phyloP scores from a whole-genome alignment of 192 early-diverging fungal genomes.

The Mycoemilia scoparia region DNA sequence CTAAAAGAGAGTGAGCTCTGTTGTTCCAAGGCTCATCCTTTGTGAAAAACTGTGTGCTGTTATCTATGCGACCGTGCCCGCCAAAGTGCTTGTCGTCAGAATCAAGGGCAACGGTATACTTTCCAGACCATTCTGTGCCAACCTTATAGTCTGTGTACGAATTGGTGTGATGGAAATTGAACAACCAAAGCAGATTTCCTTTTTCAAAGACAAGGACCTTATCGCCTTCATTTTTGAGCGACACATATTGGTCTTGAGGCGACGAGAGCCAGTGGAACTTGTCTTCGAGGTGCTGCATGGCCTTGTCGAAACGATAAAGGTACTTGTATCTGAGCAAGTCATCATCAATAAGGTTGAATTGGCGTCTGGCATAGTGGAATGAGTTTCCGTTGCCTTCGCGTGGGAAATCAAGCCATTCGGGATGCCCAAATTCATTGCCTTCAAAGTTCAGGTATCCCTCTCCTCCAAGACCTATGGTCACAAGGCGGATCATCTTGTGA shows the following conservation, averaged over 20 bases:
- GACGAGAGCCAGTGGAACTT: slow-evolving; percentile 47
- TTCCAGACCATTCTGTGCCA: slow-evolving; percentile 47
- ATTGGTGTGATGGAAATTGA: slow-evolving; percentile 82
- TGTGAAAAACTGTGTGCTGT: slow-evolving; percentile 41
- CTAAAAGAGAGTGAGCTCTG: slow-evolving; percentile 56
- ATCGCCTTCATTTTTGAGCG: slow-evolving; percentile 78
- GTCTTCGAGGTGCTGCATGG: slow-evolving; percentile 66
- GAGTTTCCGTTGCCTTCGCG: slow-evolving; percentile 75
- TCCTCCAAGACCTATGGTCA: slow-evolving; percentile 80
- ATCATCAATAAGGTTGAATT: slow-evolving; percentile 91
- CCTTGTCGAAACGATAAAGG: slow-evolving; percentile 73
- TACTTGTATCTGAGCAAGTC: slow-evolving; percentile 76
- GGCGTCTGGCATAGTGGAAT: slow-evolving; percentile 86
- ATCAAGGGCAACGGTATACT: slow-evolving; percentile 57
- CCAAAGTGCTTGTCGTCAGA: slow-evolving; percentile 58
- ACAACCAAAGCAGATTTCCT: slow-evolving; percentile 71
- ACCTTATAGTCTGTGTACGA: slow-evolving; percentile 80
- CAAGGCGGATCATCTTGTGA: slow-evolving; percentile 90
- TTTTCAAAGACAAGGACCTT: slow-evolving; percentile 90
- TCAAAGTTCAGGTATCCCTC: slow-evolving; percentile 95
- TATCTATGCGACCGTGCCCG: slow-evolving; percentile 64
- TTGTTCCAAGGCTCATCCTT: slow-evolving; percentile 53
- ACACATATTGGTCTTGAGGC: slow-evolving; percentile 60
- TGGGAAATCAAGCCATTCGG: slow-evolving; percentile 98
- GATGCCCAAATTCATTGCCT: slow-evolving; percentile 97